phyloP scores from a whole-genome alignment of 106 monocot genomes.

The Allium fistulosum region DNA sequence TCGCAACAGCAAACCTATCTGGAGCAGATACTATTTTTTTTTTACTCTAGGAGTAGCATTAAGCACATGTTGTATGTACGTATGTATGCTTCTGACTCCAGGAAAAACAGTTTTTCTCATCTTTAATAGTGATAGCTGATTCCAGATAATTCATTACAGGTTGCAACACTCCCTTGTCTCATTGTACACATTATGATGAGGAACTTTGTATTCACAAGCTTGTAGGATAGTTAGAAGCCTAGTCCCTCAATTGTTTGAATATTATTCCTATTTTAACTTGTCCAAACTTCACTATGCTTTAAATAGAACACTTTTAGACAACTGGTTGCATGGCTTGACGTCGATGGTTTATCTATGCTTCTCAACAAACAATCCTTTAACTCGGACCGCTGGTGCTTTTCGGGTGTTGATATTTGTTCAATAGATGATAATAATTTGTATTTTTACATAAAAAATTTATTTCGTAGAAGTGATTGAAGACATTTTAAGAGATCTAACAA shows the following conservation, averaged over 20 bases:
- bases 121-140: too few species aligned
- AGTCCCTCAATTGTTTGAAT: neutral
- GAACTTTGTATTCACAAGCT: constrained; percentile 72
- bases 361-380: constrained; percentile 53
- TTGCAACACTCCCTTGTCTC: constrained; percentile 71
- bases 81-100: neutral
- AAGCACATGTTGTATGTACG: too few species aligned
- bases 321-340: constrained; percentile 59
- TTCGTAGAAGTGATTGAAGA: constrained; percentile 71
- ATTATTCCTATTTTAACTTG: too few species aligned
- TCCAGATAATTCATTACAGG: constrained; percentile 20
- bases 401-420: neutral
- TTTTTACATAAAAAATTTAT: neutral
- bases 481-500: constrained; percentile 73
- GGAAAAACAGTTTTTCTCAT: constrained; percentile 1
- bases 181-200: constrained; percentile 89
- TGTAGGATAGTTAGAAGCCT: constrained; percentile 75
- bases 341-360: constrained; percentile 47
- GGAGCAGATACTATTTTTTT: constrained; percentile 73
- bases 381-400: constrained; percentile 68
- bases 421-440: neutral
- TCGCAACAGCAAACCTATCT: constrained; percentile 68
- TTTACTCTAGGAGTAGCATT: too few species aligned
- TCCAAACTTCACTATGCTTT: neutral
- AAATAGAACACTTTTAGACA: constrained; percentile 61